phyloP scores from a whole-genome alignment of 305 asterid species.

The Solanum chacoense region DNA sequence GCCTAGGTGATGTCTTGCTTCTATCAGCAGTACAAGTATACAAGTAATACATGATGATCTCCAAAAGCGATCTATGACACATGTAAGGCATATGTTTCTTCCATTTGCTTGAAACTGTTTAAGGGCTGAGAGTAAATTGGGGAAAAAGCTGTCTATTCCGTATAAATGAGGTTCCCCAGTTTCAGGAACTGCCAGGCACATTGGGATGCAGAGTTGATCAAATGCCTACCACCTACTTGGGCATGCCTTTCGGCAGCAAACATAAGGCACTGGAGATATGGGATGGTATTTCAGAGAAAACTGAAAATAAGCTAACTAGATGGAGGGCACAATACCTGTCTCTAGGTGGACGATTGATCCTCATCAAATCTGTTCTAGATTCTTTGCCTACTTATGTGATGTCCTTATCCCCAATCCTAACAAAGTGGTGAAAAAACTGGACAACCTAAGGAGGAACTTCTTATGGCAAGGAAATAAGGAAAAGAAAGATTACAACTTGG shows the following conservation, averaged over 20 bases:
- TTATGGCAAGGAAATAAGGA: neutral
- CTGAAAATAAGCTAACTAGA: neutral
- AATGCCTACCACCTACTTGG: neutral
- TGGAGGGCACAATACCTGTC: neutral
- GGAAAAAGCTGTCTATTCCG: neutral
- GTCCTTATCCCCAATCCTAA: neutral
- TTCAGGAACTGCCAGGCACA: neutral
- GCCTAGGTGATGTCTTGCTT: neutral
- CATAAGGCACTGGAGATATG: neutral
- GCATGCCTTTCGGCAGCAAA: neutral
- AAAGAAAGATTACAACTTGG: neutral
- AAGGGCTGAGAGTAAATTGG: neutral
- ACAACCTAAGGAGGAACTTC: neutral
- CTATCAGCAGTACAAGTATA: neutral
- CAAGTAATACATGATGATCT: neutral
- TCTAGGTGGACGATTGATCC: neutral
- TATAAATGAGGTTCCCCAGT: neutral
- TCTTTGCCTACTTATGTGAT: neutral
- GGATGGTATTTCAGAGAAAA: neutral
- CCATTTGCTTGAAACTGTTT: neutral
- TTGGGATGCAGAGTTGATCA: neutral
- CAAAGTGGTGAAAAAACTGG: neutral
- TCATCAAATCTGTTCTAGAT: neutral
- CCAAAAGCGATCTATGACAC: neutral
- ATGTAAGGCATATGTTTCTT: neutral